These are phyloP conservation scores for Dalbergia oliveri DNA, from an alignment of 306 rosid genomes.

Conservation along the genomic window DNA sequence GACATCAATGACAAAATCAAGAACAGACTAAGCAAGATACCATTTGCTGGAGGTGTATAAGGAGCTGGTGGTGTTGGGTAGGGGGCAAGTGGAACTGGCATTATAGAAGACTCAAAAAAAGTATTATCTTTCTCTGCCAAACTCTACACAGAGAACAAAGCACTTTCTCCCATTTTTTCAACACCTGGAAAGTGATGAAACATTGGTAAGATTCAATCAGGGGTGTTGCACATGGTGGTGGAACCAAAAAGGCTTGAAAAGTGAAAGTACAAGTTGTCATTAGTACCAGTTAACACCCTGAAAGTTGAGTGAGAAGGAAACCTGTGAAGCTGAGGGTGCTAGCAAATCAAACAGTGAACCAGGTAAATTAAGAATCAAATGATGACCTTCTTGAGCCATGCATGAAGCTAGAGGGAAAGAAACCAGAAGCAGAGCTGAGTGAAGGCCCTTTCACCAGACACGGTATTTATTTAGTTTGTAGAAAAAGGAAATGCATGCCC, in stretches of 20 bases:
- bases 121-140: slow-evolving; percentile 51
- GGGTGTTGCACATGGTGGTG: slow-evolving; percentile 29
- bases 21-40: slow-evolving; percentile 54
- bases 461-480: slow-evolving; percentile 52
- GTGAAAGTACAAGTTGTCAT: slow-evolving; percentile 23
- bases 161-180: slow-evolving; percentile 55
- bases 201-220: slow-evolving; percentile 34
- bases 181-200: slow-evolving; percentile 56
- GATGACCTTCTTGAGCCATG: slow-evolving; percentile 38
- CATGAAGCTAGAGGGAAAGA: slow-evolving; percentile 40
- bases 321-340: slow-evolving; percentile 44
- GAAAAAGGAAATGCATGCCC: slow-evolving; percentile 49
- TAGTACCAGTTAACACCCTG: slow-evolving; percentile 1
- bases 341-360: slow-evolving; percentile 36
- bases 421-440: slow-evolving; percentile 48
- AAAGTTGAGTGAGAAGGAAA: slow-evolving; percentile 38
- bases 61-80: slow-evolving; percentile 89
- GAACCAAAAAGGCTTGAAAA: slow-evolving; percentile 28
- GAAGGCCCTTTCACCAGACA: slow-evolving; percentile 19
- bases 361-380: slow-evolving; percentile 43
- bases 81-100: slow-evolving; percentile 99
- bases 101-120: slow-evolving; percentile 48
- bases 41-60: slow-evolving; percentile 80
- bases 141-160: slow-evolving; percentile 53
- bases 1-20: slow-evolving; percentile 42